A percentile compares a stretch with the other conserved stretches of the same genome.
Conservation (phyloP, 1,284 basidiomycete species). For the Boletus smithii region DNA sequence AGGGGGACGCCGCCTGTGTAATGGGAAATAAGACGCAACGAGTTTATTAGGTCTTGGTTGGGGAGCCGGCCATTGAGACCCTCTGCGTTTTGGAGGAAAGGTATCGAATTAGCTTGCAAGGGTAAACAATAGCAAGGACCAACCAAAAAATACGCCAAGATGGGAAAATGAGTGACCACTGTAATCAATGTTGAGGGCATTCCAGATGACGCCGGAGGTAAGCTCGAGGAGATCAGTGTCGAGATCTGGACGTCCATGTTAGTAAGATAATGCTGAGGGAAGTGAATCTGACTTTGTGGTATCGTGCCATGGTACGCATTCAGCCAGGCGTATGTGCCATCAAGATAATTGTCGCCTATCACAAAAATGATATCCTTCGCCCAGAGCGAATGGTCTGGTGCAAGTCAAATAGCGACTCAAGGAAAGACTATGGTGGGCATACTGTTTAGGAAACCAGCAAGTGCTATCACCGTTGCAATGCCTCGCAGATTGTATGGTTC, state of each 20-base stretch:
- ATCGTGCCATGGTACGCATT: conserved; percentile 72
- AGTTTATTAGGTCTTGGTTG: conserved; percentile 93
- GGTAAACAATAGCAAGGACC: conserved; percentile 23
- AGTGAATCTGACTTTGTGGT: conserved; percentile 55
- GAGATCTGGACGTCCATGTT: conserved; percentile 48
- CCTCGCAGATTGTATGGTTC: conserved; percentile 81
- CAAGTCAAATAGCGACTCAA: conserved; percentile 1
- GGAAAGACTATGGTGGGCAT: conserved; percentile 19
- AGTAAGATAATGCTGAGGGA: not conserved
- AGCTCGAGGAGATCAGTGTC: conserved; percentile 58
- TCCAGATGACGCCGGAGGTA: conserved; percentile 88
- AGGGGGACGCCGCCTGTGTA: conserved; percentile 73
- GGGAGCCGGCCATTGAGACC: conserved; percentile 93
- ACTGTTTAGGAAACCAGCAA: conserved; percentile 86
- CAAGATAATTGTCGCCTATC: conserved; percentile 83
- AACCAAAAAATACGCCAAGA: conserved; percentile 87
- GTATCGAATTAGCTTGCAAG: not conserved
- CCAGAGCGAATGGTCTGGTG: conserved; percentile 83
- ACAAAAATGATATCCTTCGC: conserved; percentile 93
- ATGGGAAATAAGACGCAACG: conserved; percentile 70
- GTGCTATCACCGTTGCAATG: conserved; percentile 75
- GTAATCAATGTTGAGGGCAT: conserved; percentile 91
- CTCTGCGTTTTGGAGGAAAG: conserved; percentile 57
- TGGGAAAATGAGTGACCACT: conserved; percentile 96
- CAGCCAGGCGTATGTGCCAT: conserved; percentile 93